A percentile compares a stretch with the other conserved stretches of the same genome.
Conservation (phyloP, 805 yeast genomes). For the Candida boleticola region DNA sequence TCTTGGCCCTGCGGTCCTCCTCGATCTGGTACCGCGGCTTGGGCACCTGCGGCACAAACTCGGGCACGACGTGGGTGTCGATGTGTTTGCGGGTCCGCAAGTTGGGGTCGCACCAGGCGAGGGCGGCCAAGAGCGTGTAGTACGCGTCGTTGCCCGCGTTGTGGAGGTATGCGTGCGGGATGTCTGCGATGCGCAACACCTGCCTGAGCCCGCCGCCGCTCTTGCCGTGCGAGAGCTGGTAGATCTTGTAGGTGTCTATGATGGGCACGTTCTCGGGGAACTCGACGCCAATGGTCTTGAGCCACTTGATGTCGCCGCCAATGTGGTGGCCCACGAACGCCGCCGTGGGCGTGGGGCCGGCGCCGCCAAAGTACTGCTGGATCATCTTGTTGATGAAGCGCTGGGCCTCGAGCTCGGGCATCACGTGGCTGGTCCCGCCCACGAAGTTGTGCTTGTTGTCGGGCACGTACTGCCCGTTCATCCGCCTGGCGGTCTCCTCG, state of each 20-base stretch:
- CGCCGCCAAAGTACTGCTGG: slow-evolving; percentile 36
- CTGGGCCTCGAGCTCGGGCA: slow-evolving; percentile 35
- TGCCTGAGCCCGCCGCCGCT: slow-evolving; percentile 46
- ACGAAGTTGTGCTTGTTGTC: slow-evolving; percentile 52
- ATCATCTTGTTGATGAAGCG: slow-evolving; percentile 42
- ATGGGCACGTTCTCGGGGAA: slow-evolving; percentile 33
- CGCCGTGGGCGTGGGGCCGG: slow-evolving; percentile 9
- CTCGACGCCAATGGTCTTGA: slow-evolving; percentile 43
- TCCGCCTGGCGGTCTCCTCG: slow-evolving; percentile 35
- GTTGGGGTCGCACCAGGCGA: slow-evolving; percentile 51
- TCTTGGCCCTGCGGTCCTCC: slow-evolving; percentile 1
- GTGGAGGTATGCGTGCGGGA: slow-evolving; percentile 61
- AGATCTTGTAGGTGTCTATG: slow-evolving; percentile 51
- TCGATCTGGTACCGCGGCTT: neutral
- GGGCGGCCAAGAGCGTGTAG: slow-evolving; percentile 52
- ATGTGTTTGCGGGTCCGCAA: slow-evolving; percentile 20
- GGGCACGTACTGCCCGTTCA: slow-evolving; percentile 53
- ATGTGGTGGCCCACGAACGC: slow-evolving; percentile 62
- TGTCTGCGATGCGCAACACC: slow-evolving; percentile 42
- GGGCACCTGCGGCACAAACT: neutral
- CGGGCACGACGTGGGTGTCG: slow-evolving; percentile 11
- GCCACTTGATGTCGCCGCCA: slow-evolving; percentile 53
- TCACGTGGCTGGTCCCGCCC: slow-evolving; percentile 47
- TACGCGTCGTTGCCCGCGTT: slow-evolving; percentile 75
- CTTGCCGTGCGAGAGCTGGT: slow-evolving; percentile 37